A percentile compares a stretch with the other conserved stretches of the same genome.
phyloP scores from a whole-genome alignment of 2,329 filamentous ascomycete genomes.

The Talaromyces verruculosus region DNA sequence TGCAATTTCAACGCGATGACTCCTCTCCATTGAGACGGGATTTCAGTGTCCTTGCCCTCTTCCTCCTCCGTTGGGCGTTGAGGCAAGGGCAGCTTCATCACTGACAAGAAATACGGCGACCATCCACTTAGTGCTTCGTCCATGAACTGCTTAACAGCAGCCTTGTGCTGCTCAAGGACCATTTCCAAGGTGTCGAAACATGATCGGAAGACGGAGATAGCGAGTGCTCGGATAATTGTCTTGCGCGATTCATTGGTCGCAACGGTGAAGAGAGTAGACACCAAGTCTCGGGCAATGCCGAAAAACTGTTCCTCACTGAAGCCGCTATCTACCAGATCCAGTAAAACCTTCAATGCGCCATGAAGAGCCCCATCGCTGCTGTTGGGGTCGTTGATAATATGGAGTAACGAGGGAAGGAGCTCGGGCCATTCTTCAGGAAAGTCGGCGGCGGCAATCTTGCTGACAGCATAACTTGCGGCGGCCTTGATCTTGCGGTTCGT shows the following conservation, averaged over 20 bases:
- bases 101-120: conserved; percentile 83
- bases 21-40: conserved; percentile 72
- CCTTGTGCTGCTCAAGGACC: conserved; percentile 88
- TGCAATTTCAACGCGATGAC: conserved; percentile 86
- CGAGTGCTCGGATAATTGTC: conserved; percentile 74
- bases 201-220: conserved; percentile 83
- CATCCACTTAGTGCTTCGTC: conserved; percentile 80
- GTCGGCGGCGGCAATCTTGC: conserved; percentile 90
- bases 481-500: conserved; percentile 82
- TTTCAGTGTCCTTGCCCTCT: conserved; percentile 54
- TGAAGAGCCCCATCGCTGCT: conserved; percentile 80
- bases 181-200: conserved; percentile 97
- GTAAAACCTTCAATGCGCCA: conserved; percentile 82
- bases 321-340: conserved; percentile 88
- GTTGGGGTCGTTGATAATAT: conserved; percentile 64
- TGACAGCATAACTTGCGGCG: conserved; percentile 83
- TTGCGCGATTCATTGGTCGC: conserved; percentile 74
- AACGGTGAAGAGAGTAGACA: conserved; percentile 79
- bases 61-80: conserved; percentile 57
- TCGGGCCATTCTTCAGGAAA: conserved; percentile 95
- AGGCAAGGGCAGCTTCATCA: conserved; percentile 73
- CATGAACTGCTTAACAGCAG: conserved; percentile 82
- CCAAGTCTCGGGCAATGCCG: conserved; percentile 77
- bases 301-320: conserved; percentile 96
- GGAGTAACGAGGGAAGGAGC: conserved; percentile 76